Evolutionary conservation across 345 rosid species (phyloP).

Genomic region (Passiflora organensis): DNA sequence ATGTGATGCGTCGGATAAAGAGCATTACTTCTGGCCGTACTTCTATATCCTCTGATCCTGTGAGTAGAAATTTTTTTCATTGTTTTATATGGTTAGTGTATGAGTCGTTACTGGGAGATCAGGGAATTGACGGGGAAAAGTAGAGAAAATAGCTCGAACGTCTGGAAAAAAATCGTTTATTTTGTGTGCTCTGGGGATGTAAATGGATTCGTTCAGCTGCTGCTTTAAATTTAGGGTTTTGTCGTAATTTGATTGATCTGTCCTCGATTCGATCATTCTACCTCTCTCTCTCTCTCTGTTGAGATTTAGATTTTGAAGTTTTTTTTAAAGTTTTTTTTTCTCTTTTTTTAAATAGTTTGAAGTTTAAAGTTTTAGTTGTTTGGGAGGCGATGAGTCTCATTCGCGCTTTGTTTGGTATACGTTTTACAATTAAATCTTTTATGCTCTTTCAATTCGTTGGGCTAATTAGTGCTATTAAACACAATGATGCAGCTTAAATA

Average conservation of each 20-base stretch:
- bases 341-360: no score
- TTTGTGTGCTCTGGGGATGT: no score
- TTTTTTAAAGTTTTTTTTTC: neutral
- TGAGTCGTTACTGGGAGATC: slow-evolving; percentile 4
- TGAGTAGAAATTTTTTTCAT: slow-evolving; percentile 23
- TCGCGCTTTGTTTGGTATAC: no score
- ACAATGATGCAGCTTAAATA: no score
- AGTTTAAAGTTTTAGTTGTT: no score
- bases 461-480: no score
- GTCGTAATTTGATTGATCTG: neutral
- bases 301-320: neutral
- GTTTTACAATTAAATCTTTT: no score
- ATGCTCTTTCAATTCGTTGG: no score
- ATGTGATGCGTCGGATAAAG: slow-evolving; percentile 91
- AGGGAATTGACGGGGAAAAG: no score
- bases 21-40: slow-evolving; percentile 94
- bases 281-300: neutral
- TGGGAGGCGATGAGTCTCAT: no score
- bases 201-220: no score
- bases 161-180: neutral
- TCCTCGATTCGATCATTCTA: neutral
- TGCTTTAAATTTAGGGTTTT: no score
- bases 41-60: slow-evolving; percentile 79
- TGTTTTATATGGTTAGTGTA: slow-evolving; percentile 7
- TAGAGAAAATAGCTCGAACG: neutral